Base-by-base conservation (phyloP, 305 asterid species). In the Fraxinus albicans region DNA sequence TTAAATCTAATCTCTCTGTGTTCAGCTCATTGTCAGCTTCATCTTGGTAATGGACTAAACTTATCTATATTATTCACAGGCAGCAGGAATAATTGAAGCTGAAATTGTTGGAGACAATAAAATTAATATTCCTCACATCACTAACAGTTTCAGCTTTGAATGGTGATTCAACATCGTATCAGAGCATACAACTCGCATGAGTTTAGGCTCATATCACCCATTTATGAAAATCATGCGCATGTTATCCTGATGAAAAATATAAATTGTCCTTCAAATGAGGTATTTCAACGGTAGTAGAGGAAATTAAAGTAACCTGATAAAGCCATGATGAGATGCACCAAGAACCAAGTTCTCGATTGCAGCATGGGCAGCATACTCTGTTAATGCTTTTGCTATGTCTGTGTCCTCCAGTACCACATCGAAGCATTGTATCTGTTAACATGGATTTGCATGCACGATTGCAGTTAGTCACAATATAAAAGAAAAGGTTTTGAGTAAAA, bases 291-390 rank as follows among this genome's bases (percentile, higher is more conserved):
- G 27, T 1, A 58, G 7, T 58, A n/a, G 27, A 19, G 4, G 67
- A 58, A n/a, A 58, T 6, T 10, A 23, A 70, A 40, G n/a, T 87
- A 79, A 95, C 99, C 88, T 93, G 87, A 95, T 90, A 81, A 95
- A 95, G 70, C 97, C 95, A 88, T 90, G 97, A 17, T 88, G 89
- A 10, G 98, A 93, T 36, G 97, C 91, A 60, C 98, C 98, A 83
- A 95, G 94, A 80, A 95, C 93, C 88, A 95, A 83, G 85, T 85
- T 88, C 80, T 95, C 94, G 7, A 95, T 92, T 12, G 93, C 98
- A 79, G 93, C 91, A 65, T 87, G 89, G 21, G 96, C 90, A 35
- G 88, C 89, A 80, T 93, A 95, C 75, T 95, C 98, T 7, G 93
- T 85, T 36, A 93, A 83, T 55, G 96, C 98, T 86, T 89, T 93